These are phyloP conservation scores for Stagonosporopsis vannaccii DNA, from an alignment of 2,329 filamentous ascomycete species.

Conservation along the genomic window DNA sequence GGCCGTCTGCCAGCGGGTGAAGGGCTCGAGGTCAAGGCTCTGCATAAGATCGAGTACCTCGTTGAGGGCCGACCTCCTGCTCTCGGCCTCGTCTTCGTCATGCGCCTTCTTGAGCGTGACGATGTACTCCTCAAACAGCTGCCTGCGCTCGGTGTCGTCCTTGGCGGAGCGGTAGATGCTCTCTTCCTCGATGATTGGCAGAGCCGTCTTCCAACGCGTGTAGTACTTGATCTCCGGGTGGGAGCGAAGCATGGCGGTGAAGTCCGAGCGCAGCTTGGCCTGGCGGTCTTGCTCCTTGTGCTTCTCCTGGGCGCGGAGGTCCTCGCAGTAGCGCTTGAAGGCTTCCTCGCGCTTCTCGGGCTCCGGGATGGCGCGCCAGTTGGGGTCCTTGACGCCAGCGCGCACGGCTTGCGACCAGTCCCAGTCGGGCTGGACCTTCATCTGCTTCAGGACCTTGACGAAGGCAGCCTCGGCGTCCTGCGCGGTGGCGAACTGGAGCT, in stretches of 20 bases:
- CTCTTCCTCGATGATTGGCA: constrained; percentile 92
- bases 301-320: constrained; percentile 90
- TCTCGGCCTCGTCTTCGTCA: constrained; percentile 74
- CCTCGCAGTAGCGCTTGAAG: constrained; percentile 93
- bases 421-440: constrained; percentile 89
- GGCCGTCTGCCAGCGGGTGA: constrained; percentile 93
- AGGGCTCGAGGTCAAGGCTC: constrained; percentile 84
- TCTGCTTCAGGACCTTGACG: constrained; percentile 84
- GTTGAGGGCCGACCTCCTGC: constrained; percentile 82
- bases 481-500: constrained; percentile 59
- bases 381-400: constrained; percentile 84
- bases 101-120: constrained; percentile 82
- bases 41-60: constrained; percentile 80
- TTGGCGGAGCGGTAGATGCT: constrained; percentile 93
- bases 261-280: constrained; percentile 90
- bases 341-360: constrained; percentile 88
- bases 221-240: constrained; percentile 98
- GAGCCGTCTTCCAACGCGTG: constrained; percentile 95
- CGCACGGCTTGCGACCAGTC: constrained; percentile 90
- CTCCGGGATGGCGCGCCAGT: constrained; percentile 92
- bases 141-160: constrained; percentile 84
- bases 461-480: constrained; percentile 96
- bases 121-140: constrained; percentile 94
- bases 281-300: constrained; percentile 92
- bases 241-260: constrained; percentile 92